Conservation (phyloP, 1,139 yeast genomes). For the Saccharomyces hybrid region DNA sequence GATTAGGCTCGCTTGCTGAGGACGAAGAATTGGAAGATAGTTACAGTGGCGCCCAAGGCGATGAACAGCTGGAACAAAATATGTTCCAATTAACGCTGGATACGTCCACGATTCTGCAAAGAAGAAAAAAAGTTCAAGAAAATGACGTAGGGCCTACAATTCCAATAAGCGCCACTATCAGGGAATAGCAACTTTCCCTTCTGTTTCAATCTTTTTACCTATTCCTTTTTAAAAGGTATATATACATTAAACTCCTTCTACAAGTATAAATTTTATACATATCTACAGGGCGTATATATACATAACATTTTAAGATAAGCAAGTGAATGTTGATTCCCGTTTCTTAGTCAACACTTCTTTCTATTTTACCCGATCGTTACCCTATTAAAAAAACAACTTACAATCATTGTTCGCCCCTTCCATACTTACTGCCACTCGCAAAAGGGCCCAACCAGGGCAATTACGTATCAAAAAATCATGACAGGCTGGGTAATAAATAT, state of each 20-base stretch:
- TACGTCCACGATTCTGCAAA: conserved; percentile 73
- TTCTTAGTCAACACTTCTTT: neutral
- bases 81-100: conserved; percentile 64
- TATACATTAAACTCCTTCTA: neutral
- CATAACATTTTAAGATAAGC: neutral
- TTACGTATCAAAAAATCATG: neutral
- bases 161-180: neutral
- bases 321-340: neutral
- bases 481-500: neutral
- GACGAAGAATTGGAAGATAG: conserved; percentile 12
- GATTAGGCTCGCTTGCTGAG: conserved; percentile 17
- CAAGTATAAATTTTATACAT: neutral
- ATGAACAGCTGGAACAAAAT: conserved; percentile 22
- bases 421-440: neutral
- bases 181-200: neutral
- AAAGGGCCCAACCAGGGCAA: neutral
- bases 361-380: neutral
- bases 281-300: neutral
- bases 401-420: neutral
- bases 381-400: neutral
- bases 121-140: conserved; percentile 45
- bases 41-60: conserved; percentile 10
- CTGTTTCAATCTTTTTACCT: conserved; percentile 1
- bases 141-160: neutral
- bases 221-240: neutral